phyloP scores from a whole-genome alignment of 305 asterid genomes.

The Rubia occidens region DNA sequence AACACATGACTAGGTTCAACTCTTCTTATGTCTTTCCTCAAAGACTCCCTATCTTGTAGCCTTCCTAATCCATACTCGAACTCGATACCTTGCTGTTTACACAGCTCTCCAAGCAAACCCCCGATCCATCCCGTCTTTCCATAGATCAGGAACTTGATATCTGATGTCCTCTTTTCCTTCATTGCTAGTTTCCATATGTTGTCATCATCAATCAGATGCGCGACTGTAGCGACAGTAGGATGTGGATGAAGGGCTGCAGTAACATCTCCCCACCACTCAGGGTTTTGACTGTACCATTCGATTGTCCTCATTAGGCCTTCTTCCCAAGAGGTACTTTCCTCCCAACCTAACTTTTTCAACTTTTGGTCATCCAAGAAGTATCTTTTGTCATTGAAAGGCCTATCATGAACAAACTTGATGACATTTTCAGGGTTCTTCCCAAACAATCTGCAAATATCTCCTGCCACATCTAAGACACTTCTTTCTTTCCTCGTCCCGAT shows the following conservation, averaged over 20 bases:
- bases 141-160: not conserved
- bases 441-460: not conserved
- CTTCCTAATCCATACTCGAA: constrained; percentile 2
- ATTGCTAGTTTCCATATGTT: not conserved
- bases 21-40: not conserved
- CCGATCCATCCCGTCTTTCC: constrained; percentile 5
- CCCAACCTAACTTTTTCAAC: not conserved
- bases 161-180: not conserved
- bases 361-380: constrained; percentile 5
- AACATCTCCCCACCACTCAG: not conserved
- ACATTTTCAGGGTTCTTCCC: not conserved
- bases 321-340: not conserved
- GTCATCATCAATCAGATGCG: not conserved
- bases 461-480: not conserved
- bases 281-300: not conserved
- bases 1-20: constrained; percentile 2
- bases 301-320: not conserved
- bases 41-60: constrained; percentile 5
- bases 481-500: not conserved
- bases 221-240: not conserved
- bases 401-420: constrained; percentile 2
- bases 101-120: not conserved
- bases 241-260: constrained; percentile 1
- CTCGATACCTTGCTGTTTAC: not conserved
- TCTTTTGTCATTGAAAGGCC: constrained; percentile 5